phyloP scores from a whole-genome alignment of 2,329 filamentous ascomycete species.

The Bipolaris oryzae region DNA sequence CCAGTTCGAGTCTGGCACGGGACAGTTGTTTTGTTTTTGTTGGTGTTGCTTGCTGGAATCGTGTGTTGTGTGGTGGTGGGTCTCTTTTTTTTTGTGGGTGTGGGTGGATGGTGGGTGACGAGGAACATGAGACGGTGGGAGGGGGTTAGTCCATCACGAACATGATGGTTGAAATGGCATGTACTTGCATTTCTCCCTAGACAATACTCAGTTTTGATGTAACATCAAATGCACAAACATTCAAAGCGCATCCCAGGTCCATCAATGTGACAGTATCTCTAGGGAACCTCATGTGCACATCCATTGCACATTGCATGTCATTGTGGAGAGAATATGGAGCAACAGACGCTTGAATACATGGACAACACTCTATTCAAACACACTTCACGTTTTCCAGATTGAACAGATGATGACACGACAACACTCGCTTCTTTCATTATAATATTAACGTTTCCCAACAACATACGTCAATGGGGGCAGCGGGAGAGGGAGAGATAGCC shows the following conservation, averaged over 20 bases:
- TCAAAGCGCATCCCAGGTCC: too few species aligned
- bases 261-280: too few species aligned
- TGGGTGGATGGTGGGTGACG: not conserved
- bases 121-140: not conserved
- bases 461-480: slow-evolving; percentile 4
- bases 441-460: slow-evolving; percentile 14
- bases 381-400: not conserved
- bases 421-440: slow-evolving; percentile 15
- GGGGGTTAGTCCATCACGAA: not conserved
- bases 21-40: slow-evolving; percentile 9
- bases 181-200: not conserved
- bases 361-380: not conserved
- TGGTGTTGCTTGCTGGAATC: not conserved
- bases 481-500: not conserved
- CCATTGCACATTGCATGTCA: too few species aligned
- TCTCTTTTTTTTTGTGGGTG: not conserved
- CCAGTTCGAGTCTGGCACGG: slow-evolving; percentile 16
- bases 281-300: too few species aligned
- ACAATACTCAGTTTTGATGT: too few species aligned
- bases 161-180: not conserved
- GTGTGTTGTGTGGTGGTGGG: not conserved
- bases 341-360: too few species aligned
- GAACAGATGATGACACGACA: not conserved
- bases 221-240: too few species aligned
- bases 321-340: not conserved